Conservation (phyloP, 1,284 basidiomycete species). For the Phellinidium pouzarii region DNA sequence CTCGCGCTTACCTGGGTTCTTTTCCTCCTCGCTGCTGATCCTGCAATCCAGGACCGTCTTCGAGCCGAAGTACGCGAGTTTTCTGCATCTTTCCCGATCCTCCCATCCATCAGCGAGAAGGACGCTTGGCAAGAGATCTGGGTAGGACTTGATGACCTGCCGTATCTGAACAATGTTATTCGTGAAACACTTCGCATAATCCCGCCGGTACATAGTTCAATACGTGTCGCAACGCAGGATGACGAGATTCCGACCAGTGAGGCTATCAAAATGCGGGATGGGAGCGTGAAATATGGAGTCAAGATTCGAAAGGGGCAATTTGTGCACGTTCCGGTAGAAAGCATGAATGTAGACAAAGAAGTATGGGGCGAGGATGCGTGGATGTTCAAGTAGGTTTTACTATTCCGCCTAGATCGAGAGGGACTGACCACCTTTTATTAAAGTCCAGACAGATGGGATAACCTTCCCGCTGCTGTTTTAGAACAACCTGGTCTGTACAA, state of each 20-base stretch:
- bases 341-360: constrained; percentile 64
- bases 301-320: constrained; percentile 59
- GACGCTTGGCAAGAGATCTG: constrained; percentile 32
- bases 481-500: constrained; percentile 63
- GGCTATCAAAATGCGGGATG: constrained; percentile 53
- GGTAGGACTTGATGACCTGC: constrained; percentile 49
- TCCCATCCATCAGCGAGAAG: constrained; percentile 37
- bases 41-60: constrained; percentile 54
- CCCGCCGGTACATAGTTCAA: constrained; percentile 74
- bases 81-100: constrained; percentile 28
- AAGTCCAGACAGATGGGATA: constrained; percentile 75
- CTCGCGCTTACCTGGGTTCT: constrained; percentile 75
- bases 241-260: constrained; percentile 66
- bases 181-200: constrained; percentile 69
- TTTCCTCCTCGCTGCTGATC: constrained; percentile 58
- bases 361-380: constrained; percentile 75
- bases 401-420: not conserved
- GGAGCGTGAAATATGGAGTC: constrained; percentile 35
- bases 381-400: constrained; percentile 57
- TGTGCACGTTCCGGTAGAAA: constrained; percentile 71
- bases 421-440: not conserved
- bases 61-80: constrained; percentile 52
- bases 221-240: constrained; percentile 67
- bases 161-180: constrained; percentile 70
- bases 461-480: constrained; percentile 55